phyloP scores from a whole-genome alignment of 2,329 filamentous ascomycete species.

The Trichoderma simmonsii region DNA sequence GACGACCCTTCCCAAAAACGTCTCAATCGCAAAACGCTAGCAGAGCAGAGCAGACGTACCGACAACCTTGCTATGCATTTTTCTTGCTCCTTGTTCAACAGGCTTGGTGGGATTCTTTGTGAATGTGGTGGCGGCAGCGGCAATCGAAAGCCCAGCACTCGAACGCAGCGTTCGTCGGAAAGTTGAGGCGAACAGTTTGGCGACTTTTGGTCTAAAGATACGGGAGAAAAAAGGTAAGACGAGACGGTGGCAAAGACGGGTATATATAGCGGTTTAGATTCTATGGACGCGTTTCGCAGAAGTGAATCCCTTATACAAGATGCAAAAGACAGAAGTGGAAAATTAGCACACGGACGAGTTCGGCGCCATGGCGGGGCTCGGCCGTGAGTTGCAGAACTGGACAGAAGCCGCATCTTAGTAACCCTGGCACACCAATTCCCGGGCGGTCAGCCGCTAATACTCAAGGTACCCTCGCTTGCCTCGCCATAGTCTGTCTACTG shows the following conservation, averaged over 20 bases:
- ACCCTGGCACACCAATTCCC: neutral
- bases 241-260: neutral
- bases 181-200: conserved; percentile 89
- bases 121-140: conserved; percentile 62
- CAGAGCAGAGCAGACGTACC: conserved; percentile 53
- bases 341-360: neutral
- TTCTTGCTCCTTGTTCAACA: conserved; percentile 45
- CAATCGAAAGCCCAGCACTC: conserved; percentile 70
- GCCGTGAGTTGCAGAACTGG: neutral
- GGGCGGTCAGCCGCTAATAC: neutral
- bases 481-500: neutral
- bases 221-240: neutral
- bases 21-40: neutral
- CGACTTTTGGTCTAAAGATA: conserved; percentile 36
- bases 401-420: neutral
- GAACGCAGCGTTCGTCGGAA: conserved; percentile 75
- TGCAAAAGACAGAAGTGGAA: neutral
- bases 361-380: neutral
- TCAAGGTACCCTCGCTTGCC: neutral
- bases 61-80: conserved; percentile 91
- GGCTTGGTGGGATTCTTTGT: conserved; percentile 40
- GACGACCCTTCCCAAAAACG: neutral
- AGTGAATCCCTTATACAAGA: neutral
- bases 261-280: neutral
- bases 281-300: conserved; percentile 3